Conservation (phyloP, 2,329 filamentous ascomycete species). For the Colletotrichum camelliae region DNA sequence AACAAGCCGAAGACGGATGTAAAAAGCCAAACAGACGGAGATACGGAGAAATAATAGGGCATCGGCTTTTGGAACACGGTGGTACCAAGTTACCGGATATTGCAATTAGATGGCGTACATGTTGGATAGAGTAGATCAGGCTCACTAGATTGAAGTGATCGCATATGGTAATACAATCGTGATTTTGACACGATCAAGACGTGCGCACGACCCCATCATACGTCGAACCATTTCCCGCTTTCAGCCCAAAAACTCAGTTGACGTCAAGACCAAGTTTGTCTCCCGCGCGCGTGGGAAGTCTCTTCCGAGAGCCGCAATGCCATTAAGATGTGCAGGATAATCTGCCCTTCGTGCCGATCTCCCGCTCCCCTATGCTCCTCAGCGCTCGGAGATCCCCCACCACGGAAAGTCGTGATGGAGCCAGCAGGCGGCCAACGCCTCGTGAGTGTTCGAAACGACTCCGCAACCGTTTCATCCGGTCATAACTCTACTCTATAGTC, state of each 20-base stretch:
- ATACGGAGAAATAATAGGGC: neutral
- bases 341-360: neutral
- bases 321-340: neutral
- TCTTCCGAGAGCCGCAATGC: neutral
- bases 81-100: neutral
- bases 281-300: neutral
- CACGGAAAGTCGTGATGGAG: neutral
- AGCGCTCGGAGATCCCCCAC: neutral
- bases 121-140: neutral
- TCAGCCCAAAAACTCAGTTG: neutral
- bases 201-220: neutral
- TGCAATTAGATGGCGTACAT: neutral
- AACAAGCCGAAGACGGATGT: neutral
- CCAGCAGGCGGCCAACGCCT: neutral
- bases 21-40: neutral
- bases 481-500: neutral
- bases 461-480: slow-evolving; percentile 13
- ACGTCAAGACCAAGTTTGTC: neutral
- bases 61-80: neutral
- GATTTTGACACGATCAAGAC: neutral
- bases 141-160: neutral
- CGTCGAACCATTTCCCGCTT: neutral
- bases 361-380: neutral
- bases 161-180: neutral
- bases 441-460: slow-evolving; percentile 5